Conservation (phyloP, 495 filamentous ascomycete genomes). For the Penicillium nucicola region DNA sequence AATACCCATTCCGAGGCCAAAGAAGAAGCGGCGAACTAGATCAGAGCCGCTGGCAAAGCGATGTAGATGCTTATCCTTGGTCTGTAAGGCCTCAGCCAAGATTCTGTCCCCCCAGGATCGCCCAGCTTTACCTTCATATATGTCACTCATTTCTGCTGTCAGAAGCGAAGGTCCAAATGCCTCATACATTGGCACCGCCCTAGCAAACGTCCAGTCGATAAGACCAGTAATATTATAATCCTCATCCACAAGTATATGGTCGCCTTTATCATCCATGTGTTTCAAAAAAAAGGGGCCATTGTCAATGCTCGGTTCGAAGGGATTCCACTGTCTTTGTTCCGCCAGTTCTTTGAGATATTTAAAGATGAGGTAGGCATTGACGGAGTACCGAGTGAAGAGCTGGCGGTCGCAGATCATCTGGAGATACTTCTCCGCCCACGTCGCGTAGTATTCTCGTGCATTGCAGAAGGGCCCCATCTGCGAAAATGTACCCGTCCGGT, state of each 20-base stretch:
- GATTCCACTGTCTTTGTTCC: slow-evolving; percentile 2
- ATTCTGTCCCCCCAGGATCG: background rate
- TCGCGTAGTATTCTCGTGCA: slow-evolving; percentile 14
- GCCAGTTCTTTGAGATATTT: slow-evolving; percentile 7
- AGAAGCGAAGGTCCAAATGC: slow-evolving; percentile 35
- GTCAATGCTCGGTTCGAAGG: slow-evolving; percentile 2
- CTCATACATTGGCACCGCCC: slow-evolving; percentile 21
- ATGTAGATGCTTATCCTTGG: background rate
- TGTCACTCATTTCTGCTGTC: slow-evolving; percentile 29
- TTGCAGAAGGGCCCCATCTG: slow-evolving; percentile 22
- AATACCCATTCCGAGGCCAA: slow-evolving; percentile 8
- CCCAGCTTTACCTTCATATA: slow-evolving; percentile 14
- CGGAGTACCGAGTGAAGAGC: slow-evolving; percentile 13
- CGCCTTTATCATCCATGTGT: slow-evolving; percentile 41
- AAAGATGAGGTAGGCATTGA: slow-evolving; percentile 29
- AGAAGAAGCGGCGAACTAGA: slow-evolving; percentile 8
- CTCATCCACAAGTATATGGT: slow-evolving; percentile 41
- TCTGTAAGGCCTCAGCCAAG: background rate
- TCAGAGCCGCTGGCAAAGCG: background rate
- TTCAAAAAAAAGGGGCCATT: slow-evolving; percentile 35
- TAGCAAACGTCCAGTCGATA: slow-evolving; percentile 39
- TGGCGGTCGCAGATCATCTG: slow-evolving; percentile 21
- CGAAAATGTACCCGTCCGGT: slow-evolving; percentile 15
- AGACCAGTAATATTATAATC: slow-evolving; percentile 37
- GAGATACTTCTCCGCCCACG: slow-evolving; percentile 21